A percentile compares a stretch with the other conserved stretches of the same genome.
Conservation (phyloP, 176 grass and related monocot species). For the Paspalum notatum region DNA sequence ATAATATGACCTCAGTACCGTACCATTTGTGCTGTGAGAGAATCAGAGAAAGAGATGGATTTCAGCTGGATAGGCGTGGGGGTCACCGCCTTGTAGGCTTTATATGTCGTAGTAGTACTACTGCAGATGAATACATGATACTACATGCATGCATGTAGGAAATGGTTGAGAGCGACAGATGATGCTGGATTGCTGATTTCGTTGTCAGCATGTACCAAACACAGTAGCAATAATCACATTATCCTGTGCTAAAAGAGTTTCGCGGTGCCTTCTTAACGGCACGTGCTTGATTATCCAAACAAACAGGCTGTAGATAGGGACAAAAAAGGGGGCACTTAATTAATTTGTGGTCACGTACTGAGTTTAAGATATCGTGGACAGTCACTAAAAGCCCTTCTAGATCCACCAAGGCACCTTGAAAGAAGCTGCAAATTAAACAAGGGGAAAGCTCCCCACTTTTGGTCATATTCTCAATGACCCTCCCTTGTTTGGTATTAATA, state of each 20-base stretch:
- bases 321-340: conserved; percentile 18
- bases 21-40: neutral
- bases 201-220: conserved; percentile 19
- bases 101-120: too few species aligned
- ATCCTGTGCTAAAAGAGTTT: conserved; percentile 41
- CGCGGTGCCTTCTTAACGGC: conserved; percentile 37
- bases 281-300: conserved; percentile 40
- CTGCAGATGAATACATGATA: neutral
- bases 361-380: conserved; percentile 10
- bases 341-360: neutral
- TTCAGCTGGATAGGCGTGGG: neutral
- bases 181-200: neutral
- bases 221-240: neutral
- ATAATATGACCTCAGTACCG: too few species aligned
- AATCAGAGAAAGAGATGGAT: neutral
- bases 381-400: neutral
- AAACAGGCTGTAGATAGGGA: neutral
- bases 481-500: neutral
- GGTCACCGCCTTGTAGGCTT: neutral
- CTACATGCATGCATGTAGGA: neutral
- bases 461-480: conserved; percentile 22
- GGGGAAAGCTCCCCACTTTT: neutral
- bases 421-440: neutral
- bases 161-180: neutral
- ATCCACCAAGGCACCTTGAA: neutral